Percentiles rank a stretch among this genome's conserved stretches.
Evolutionary conservation across 495 filamentous ascomycete species (phyloP).

Genomic region (Corynascus novoguineensis): DNA sequence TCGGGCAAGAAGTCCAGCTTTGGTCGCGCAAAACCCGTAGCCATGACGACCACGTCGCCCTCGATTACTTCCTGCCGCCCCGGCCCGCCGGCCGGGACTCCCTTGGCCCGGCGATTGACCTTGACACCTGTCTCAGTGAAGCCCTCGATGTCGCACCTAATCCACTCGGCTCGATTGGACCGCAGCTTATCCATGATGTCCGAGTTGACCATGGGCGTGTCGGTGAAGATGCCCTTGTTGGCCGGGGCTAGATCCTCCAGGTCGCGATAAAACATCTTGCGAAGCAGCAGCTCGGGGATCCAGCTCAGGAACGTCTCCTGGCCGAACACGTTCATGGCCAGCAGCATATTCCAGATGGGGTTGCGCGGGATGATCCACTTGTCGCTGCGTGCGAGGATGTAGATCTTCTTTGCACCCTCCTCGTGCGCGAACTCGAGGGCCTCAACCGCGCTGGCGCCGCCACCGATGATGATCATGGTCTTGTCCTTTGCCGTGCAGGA

Average conservation of each 20-base stretch:
- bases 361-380: constrained; percentile 90
- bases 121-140: constrained; percentile 59
- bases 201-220: constrained; percentile 81
- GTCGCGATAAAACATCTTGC: constrained; percentile 79
- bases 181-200: constrained; percentile 74
- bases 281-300: constrained; percentile 71
- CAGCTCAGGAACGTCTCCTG: constrained; percentile 67
- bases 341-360: constrained; percentile 62
- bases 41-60: constrained; percentile 76
- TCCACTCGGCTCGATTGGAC: constrained; percentile 68
- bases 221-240: constrained; percentile 66
- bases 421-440: constrained; percentile 73
- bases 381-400: constrained; percentile 70
- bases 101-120: constrained; percentile 65
- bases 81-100: constrained; percentile 67
- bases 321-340: constrained; percentile 74
- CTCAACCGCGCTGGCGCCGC: constrained; percentile 78
- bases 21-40: constrained; percentile 74
- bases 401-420: constrained; percentile 59
- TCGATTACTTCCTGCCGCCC: constrained; percentile 57
- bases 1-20: constrained; percentile 66
- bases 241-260: constrained; percentile 69
- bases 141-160: constrained; percentile 68
- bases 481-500: constrained; percentile 56
- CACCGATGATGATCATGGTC: constrained; percentile 68